Evolutionary conservation across 1,284 basidiomycete genomes (phyloP).

Genomic region (Leccinum solheimii): DNA sequence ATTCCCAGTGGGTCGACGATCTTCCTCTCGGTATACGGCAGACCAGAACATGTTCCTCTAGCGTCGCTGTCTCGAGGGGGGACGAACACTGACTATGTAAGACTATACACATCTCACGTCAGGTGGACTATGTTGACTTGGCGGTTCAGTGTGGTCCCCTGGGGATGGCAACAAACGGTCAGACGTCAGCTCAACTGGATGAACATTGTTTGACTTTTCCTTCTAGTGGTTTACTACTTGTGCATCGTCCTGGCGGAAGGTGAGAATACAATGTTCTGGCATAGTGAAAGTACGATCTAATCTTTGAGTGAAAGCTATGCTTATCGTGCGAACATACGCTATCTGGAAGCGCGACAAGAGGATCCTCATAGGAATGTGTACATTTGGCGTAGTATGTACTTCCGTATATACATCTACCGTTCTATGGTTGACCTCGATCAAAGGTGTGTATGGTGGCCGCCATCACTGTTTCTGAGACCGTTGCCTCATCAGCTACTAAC

Average conservation of each 20-base stretch:
- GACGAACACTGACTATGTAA: constrained; percentile 13
- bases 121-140: constrained; percentile 1
- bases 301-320: constrained; percentile 15
- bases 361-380: constrained; percentile 19
- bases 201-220: neutral
- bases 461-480: constrained; percentile 16
- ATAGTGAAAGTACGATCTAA: neutral
- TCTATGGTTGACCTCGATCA: neutral
- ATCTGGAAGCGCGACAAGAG: constrained; percentile 23
- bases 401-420: neutral
- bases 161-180: constrained; percentile 15
- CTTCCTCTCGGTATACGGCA: neutral
- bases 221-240: constrained; percentile 21
- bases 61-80: constrained; percentile 10
- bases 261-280: neutral
- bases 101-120: neutral
- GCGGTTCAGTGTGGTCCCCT: constrained; percentile 15
- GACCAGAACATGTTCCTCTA: neutral
- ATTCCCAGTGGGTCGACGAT: constrained; percentile 13
- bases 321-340: constrained; percentile 26
- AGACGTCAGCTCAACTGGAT: neutral
- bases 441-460: constrained; percentile 12
- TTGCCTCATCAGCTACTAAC: constrained; percentile 4
- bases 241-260: constrained; percentile 22
- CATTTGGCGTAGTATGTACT: constrained; percentile 16